Evolutionary conservation across 2,329 filamentous ascomycete genomes (phyloP).

Genomic region (Zymoseptoria pseudotritici): DNA sequence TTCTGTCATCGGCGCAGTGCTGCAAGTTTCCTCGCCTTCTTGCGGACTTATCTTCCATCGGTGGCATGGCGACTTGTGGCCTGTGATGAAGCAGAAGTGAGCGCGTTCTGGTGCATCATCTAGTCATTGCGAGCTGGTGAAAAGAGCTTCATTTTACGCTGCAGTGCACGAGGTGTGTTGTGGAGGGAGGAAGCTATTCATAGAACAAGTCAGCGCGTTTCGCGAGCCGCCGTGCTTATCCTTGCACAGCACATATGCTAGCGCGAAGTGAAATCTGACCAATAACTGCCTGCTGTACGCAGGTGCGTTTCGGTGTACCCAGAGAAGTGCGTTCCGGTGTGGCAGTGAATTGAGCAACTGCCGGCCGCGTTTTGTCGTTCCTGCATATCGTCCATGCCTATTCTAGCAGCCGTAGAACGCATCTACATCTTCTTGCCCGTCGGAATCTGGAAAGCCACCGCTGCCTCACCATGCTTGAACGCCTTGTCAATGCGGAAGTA

Average conservation of each 20-base stretch:
- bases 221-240: neutral
- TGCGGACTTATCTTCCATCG: too few species aligned
- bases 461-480: slow-evolving; percentile 51
- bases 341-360: neutral
- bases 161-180: too few species aligned
- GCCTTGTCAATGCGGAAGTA: slow-evolving; percentile 77
- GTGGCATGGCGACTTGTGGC: too few species aligned
- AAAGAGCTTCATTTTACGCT: too few species aligned
- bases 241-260: neutral
- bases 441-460: slow-evolving; percentile 62
- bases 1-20: too few species aligned
- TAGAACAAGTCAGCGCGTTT: neutral
- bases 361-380: neutral
- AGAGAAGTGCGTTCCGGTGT: too few species aligned
- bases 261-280: neutral
- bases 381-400: neutral
- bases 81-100: too few species aligned
- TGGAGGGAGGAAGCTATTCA: neutral
- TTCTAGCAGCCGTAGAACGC: neutral
- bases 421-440: slow-evolving; percentile 47
- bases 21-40: too few species aligned
- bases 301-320: too few species aligned
- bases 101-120: too few species aligned
- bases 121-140: too few species aligned
- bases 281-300: neutral